phyloP scores from a whole-genome alignment of 2,329 filamentous ascomycete genomes.

The Calonectria fujianensis region DNA sequence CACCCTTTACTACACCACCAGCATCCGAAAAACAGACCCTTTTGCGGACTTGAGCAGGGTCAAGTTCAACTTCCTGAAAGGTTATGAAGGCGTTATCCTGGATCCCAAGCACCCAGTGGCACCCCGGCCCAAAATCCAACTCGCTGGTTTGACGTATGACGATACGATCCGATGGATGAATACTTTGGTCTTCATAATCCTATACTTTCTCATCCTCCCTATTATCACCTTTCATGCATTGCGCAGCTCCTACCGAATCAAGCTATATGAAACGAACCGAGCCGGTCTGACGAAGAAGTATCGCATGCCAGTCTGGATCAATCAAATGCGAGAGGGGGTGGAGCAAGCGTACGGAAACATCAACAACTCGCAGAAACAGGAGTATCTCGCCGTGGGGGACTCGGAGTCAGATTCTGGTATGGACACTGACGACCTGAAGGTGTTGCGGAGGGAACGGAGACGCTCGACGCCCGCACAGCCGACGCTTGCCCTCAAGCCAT shows the following conservation, averaged over 20 bases:
- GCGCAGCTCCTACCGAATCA: slow-evolving; percentile 83
- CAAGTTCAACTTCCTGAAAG: slow-evolving; percentile 83
- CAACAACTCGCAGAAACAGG: slow-evolving; percentile 80
- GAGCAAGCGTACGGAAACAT: slow-evolving; percentile 86
- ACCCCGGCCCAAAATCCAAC: slow-evolving; percentile 62
- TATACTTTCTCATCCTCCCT: slow-evolving; percentile 86
- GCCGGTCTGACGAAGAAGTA: slow-evolving; percentile 83
- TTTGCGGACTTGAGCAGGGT: slow-evolving; percentile 81
- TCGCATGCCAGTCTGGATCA: slow-evolving; percentile 84
- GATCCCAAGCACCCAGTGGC: slow-evolving; percentile 79
- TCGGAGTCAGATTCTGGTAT: slow-evolving; percentile 62
- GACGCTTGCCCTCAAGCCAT: slow-evolving; percentile 84
- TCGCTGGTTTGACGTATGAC: slow-evolving; percentile 58
- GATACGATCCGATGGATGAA: slow-evolving; percentile 62
- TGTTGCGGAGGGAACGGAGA: slow-evolving; percentile 65
- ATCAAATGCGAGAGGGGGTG: slow-evolving; percentile 83
- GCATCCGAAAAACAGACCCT: slow-evolving; percentile 85
- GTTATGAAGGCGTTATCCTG: slow-evolving; percentile 84
- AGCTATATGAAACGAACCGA: slow-evolving; percentile 82
- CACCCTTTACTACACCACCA: slow-evolving; percentile 88
- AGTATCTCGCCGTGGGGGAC: slow-evolving; percentile 79
- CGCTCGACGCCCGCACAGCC: slow-evolving; percentile 72
- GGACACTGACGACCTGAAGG: slow-evolving; percentile 62
- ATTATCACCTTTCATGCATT: slow-evolving; percentile 85
- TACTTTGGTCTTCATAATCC: slow-evolving; percentile 77